A percentile compares a stretch with the other conserved stretches of the same genome.
Conservation (phyloP, 192 early-diverging fungal genomes). For the Spinellus fusiger region DNA sequence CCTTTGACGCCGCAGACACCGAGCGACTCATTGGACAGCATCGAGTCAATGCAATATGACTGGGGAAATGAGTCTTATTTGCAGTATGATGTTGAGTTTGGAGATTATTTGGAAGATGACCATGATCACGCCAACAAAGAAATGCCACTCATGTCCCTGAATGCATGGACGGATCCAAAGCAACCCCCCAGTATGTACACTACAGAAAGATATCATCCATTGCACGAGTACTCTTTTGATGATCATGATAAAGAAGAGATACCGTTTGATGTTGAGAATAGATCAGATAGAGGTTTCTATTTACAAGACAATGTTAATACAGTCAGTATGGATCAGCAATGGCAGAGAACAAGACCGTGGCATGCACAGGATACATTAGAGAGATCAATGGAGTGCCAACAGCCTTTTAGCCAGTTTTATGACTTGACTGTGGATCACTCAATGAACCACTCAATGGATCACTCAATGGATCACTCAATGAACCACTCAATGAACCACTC, state of each 20-base stretch:
- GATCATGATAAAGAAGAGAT: neutral
- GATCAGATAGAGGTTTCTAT: neutral
- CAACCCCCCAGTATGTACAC: neutral
- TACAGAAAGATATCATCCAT: neutral
- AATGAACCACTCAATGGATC: no score
- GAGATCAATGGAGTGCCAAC: no score
- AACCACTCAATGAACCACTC: no score
- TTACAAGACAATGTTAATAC: neutral
- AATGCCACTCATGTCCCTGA: neutral
- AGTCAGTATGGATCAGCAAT: neutral
- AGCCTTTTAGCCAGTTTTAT: no score
- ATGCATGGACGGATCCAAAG: neutral
- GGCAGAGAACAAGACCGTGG: neutral
- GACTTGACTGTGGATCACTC: no score
- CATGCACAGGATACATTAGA: neutral
- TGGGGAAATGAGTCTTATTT: neutral
- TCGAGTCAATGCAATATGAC: neutral
- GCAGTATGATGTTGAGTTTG: slow-evolving; percentile 4
- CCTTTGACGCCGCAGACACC: neutral
- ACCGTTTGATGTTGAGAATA: neutral
- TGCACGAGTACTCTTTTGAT: neutral
- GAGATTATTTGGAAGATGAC: slow-evolving; percentile 8
- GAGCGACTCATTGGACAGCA: neutral
- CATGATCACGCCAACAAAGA: neutral
- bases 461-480: no score